Evolutionary conservation across 805 yeast species (phyloP).

Genomic region (Wickerhamomyces sydowiorum): DNA sequence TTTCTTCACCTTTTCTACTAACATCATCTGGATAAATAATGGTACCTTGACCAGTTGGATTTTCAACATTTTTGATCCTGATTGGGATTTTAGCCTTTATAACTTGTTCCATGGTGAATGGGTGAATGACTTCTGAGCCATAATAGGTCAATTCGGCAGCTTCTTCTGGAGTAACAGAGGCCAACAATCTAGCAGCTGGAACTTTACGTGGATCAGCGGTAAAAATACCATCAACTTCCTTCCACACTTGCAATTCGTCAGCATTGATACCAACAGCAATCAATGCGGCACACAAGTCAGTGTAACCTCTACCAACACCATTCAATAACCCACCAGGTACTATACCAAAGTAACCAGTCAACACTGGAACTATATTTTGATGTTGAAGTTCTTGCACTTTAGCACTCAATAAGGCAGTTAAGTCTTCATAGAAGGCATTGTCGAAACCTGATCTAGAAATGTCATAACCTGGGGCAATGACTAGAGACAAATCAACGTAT

Average conservation of each 20-base stretch:
- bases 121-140: constrained; percentile 97
- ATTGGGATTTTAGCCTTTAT: constrained; percentile 94
- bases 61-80: constrained; percentile 91
- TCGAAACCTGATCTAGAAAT: constrained; percentile 54
- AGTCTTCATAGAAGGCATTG: constrained; percentile 52
- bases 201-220: constrained; percentile 98
- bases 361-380: constrained; percentile 64
- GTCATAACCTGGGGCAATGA: constrained; percentile 61
- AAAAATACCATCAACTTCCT: constrained; percentile 97
- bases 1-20: constrained; percentile 77
- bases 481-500: constrained; percentile 71
- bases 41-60: constrained; percentile 91
- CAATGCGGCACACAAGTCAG: constrained; percentile 95
- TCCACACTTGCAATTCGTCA: constrained; percentile 96
- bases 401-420: constrained; percentile 47
- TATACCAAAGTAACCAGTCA: constrained; percentile 93
- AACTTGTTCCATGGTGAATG: constrained; percentile 99
- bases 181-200: constrained; percentile 76
- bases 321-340: constrained; percentile 94
- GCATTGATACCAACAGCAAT: constrained; percentile 91
- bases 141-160: constrained; percentile 97
- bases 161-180: constrained; percentile 94
- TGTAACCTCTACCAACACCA: constrained; percentile 96
- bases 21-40: constrained; percentile 88
- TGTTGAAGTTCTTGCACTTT: constrained; percentile 37